A percentile compares a stretch with the other conserved stretches of the same genome.
Conservation (phyloP, 805 yeast genomes). For the Wickerhamomyces kurtzmanii region DNA sequence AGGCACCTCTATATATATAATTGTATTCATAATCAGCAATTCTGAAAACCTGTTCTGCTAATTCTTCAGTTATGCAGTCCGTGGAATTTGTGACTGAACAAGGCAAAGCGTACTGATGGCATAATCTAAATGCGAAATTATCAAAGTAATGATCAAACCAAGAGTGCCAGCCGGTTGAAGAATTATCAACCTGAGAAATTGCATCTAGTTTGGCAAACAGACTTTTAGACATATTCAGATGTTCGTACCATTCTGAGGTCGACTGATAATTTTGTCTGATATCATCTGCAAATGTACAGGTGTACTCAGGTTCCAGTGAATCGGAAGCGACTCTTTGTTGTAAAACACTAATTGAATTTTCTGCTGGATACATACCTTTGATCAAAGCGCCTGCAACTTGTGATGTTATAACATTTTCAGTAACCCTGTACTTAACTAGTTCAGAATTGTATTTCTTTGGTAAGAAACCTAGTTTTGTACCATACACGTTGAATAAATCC, state of each 20-base stretch:
- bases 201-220: conserved; percentile 19
- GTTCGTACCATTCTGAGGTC: conserved; percentile 24
- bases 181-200: conserved; percentile 16
- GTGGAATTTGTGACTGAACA: conserved; percentile 17
- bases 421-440: conserved; percentile 22
- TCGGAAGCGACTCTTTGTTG: conserved; percentile 21
- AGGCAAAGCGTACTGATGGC: conserved; percentile 25
- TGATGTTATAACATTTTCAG: conserved; percentile 28
- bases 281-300: conserved; percentile 22
- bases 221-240: conserved; percentile 19
- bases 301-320: conserved; percentile 24
- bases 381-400: conserved; percentile 28
- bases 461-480: conserved; percentile 20
- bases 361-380: conserved; percentile 26
- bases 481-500: conserved; percentile 27
- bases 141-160: conserved; percentile 31
- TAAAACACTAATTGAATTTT: conserved; percentile 18
- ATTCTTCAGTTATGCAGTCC: conserved; percentile 17
- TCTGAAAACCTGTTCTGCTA: conserved; percentile 29
- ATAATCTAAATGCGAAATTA: conserved; percentile 27
- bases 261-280: conserved; percentile 15
- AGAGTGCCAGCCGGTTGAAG: conserved; percentile 13
- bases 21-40: conserved; percentile 35
- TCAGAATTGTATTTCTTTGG: conserved; percentile 24
- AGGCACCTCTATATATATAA: conserved; percentile 23